Base-by-base conservation (phyloP, 345 rosid genomes). In the Trapa bicornis region DNA sequence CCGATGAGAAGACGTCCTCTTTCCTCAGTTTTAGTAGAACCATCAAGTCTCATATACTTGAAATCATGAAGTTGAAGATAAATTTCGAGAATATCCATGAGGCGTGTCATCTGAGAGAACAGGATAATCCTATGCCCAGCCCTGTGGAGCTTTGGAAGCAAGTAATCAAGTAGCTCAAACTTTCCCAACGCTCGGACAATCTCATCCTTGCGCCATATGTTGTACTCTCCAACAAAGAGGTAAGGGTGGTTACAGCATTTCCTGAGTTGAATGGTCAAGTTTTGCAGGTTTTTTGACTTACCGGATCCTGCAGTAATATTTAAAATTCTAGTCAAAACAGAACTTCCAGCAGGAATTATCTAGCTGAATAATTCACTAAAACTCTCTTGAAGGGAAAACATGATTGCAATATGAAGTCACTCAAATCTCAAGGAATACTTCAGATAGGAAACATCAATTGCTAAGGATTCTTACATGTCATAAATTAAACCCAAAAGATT, bases 161-260 rank as follows among this genome's bases (percentile, higher is more conserved):
- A 83, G 17, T 97, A 88, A 74, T 94, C 96, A 60, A 95, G 99
- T 37, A 95, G 84, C 81, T 95, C 97, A 78, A 95, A 91, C 74
- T 95, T 95, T 65, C 99, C 99, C 47, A 97, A 87, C 64, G 99
- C 96, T 79, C 97, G 83, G 61, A 85, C 82, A 69, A 95, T 82
- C 86, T 88, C 99, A 4, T 86, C 93, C 70, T 74, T 85, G 73
- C 81, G 88, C 96, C 96, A 89, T 87, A 83, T 85, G 70, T 90
- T 84, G 70, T 87, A 83, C 58, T 87, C 86, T 70, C 83, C 93
- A 41, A 87, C 85, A 75, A 95, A 95, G 71, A 95, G 96, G 68
- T 89, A 91, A 6, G 99, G 99, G 70, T 95, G 99, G 82, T 95
- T 95, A 81, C 99, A 95, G 67, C 99, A 95, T 85, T 95, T 95